phyloP scores from a whole-genome alignment of 2,329 filamentous ascomycete species.

The Scytalidium sp. region DNA sequence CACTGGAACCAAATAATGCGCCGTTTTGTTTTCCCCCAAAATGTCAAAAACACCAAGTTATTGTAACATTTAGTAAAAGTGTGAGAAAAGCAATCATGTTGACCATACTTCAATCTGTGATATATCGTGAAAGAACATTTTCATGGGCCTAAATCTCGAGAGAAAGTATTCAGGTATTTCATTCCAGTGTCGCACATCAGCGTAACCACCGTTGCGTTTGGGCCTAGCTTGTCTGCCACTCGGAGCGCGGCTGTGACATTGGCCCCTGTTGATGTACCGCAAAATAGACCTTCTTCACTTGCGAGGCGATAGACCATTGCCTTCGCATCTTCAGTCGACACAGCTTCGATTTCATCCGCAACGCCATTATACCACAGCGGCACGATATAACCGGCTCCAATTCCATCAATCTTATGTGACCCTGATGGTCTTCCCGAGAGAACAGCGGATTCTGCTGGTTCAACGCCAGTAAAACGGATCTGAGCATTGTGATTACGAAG shows the following conservation, averaged over 20 bases:
- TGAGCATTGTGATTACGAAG: background rate
- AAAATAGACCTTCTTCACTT: constrained; percentile 1
- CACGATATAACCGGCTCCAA: background rate
- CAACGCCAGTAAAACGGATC: background rate
- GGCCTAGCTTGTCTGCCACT: background rate
- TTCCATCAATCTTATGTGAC: background rate
- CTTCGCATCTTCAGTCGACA: background rate
- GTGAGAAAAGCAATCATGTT: no score
- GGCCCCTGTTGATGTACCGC: constrained; percentile 8
- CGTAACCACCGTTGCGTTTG: background rate
- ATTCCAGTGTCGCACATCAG: background rate
- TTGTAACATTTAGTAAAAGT: no score
- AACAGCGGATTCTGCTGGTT: constrained; percentile 1
- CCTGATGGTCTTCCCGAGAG: background rate
- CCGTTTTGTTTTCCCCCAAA: no score
- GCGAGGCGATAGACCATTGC: background rate
- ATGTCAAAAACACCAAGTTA: no score
- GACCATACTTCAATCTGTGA: no score
- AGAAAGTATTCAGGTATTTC: constrained; percentile 2
- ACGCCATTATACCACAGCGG: background rate
- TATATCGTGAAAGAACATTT: no score
- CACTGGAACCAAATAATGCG: no score
- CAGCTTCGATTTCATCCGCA: background rate
- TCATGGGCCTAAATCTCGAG: background rate
- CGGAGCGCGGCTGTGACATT: background rate